Evolutionary conservation across 306 rosid genomes (phyloP).

Genomic region (Casuarina equisetifolia): DNA sequence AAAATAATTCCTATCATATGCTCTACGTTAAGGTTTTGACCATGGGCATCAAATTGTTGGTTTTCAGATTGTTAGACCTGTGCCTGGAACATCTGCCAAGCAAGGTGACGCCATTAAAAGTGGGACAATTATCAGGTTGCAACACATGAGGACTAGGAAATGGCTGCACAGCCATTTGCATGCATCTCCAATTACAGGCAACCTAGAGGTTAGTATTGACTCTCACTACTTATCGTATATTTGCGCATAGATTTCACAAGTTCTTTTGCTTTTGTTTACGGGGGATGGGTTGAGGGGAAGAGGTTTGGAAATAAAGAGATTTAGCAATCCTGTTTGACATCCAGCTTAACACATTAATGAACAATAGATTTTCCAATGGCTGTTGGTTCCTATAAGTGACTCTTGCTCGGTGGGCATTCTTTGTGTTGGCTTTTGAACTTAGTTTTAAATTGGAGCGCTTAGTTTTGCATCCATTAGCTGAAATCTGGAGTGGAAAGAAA

Average conservation of each 20-base stretch:
- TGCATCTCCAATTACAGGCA: constrained; percentile 90
- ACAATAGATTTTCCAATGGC: neutral
- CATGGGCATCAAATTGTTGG: constrained; percentile 1
- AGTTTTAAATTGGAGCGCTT: neutral
- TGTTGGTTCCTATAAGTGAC: neutral
- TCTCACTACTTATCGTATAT: neutral
- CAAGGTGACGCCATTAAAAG: constrained; percentile 82
- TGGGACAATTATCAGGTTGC: constrained; percentile 84
- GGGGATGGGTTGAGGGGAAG: neutral
- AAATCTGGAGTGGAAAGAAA: neutral
- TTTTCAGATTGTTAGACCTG: constrained; percentile 76
- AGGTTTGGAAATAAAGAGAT: neutral
- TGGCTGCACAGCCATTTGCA: constrained; percentile 99
- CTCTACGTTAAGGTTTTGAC: neutral
- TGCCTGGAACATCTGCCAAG: constrained; percentile 64
- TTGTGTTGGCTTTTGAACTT: neutral
- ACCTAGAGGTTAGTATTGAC: constrained; percentile 65
- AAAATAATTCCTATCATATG: neutral
- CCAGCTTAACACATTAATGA: neutral
- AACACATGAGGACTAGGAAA: constrained; percentile 96
- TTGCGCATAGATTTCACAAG: neutral
- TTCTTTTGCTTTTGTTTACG: neutral
- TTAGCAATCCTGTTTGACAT: neutral
- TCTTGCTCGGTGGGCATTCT: neutral
- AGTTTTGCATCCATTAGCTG: neutral